These are phyloP conservation scores for Saccharomycopsis capsularis DNA, from an alignment of 805 yeast genomes.

Conservation along the genomic window DNA sequence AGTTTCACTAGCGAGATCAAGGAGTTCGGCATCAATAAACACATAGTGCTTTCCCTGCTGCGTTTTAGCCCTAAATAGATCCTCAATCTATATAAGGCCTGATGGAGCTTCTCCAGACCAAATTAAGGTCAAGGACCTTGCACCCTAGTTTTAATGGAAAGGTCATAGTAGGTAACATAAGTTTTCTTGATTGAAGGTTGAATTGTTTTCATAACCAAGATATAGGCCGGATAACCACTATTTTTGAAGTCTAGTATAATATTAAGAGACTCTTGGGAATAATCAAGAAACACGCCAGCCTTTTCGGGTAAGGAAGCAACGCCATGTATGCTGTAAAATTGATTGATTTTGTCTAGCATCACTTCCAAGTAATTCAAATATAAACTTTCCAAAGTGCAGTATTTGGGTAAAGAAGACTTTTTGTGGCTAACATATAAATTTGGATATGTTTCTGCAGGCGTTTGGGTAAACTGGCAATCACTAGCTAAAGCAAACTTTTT, in stretches of 20 bases:
- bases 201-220: conserved; percentile 38
- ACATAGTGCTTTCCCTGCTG: conserved; percentile 28
- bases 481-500: conserved; percentile 14
- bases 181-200: conserved; percentile 35
- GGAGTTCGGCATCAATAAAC: conserved; percentile 36
- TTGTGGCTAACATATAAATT: conserved; percentile 59
- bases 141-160: conserved; percentile 1
- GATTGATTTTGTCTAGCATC: conserved; percentile 34
- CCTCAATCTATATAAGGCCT: conserved; percentile 24
- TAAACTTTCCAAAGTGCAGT: conserved; percentile 40
- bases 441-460: conserved; percentile 27
- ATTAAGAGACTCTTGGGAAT: conserved; percentile 46
- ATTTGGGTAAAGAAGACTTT: conserved; percentile 37
- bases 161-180: conserved; percentile 16
- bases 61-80: conserved; percentile 22
- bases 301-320: background rate
- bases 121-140: conserved; percentile 14
- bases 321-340: conserved; percentile 6
- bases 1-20: background rate
- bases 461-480: conserved; percentile 2
- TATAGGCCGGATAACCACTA: conserved; percentile 36
- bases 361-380: conserved; percentile 48
- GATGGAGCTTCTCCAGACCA: conserved; percentile 17
- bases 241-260: conserved; percentile 46
- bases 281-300: conserved; percentile 39